Evolutionary conservation across 140 eudicot species (phyloP).

Genomic region (Flaveria floridana): DNA sequence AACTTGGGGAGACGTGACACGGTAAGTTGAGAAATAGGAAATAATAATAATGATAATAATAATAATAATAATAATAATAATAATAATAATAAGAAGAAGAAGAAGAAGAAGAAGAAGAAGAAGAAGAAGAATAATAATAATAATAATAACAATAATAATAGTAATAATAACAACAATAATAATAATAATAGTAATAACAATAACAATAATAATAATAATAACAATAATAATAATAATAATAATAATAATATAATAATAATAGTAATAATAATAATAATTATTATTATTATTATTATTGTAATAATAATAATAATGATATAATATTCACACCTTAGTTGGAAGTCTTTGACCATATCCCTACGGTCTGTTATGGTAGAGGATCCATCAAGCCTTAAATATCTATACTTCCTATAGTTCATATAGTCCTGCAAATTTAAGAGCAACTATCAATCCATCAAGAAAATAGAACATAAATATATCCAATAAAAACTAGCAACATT

Average conservation of each 20-base stretch:
- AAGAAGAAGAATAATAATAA: background rate
- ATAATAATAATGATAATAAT: slow-evolving; percentile 1
- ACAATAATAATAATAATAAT: background rate
- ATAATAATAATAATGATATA: slow-evolving; percentile 1
- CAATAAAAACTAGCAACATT: background rate
- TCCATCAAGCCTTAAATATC: slow-evolving; percentile 92
- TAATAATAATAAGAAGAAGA: slow-evolving; percentile 9
- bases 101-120: too few relatives aligned
- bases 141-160: slow-evolving; percentile 12
- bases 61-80: slow-evolving; percentile 5
- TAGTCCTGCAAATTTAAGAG: slow-evolving; percentile 64
- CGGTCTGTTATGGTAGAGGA: slow-evolving; percentile 95
- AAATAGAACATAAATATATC: background rate
- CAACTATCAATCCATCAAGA: slow-evolving; percentile 5
- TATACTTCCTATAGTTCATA: slow-evolving; percentile 90
- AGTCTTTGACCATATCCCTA: slow-evolving; percentile 96
- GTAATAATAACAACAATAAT: slow-evolving; percentile 5
- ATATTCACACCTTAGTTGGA: slow-evolving; percentile 69
- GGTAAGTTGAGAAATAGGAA: background rate
- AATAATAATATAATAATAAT: slow-evolving; percentile 14
- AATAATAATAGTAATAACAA: slow-evolving; percentile 3
- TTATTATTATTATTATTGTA: too few relatives aligned
- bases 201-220: slow-evolving; percentile 2
- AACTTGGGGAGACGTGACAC: background rate
- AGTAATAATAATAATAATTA: background rate